These are phyloP conservation scores for Euphorbia celastroides DNA, from an alignment of 441 rosid species.

Conservation along the genomic window DNA sequence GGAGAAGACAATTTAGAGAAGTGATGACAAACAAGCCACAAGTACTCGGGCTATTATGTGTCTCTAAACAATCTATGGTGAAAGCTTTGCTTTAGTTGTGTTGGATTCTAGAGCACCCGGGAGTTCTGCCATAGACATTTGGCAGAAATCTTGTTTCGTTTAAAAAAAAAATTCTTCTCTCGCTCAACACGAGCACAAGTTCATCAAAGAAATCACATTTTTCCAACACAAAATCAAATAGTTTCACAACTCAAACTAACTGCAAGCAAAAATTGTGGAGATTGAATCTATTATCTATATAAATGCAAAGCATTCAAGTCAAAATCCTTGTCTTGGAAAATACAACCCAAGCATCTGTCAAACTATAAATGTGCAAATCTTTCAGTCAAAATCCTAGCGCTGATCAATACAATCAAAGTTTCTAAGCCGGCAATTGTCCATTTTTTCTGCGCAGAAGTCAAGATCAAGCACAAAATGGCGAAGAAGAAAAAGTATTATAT, in stretches of 20 bases:
- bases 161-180: background rate
- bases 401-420: background rate
- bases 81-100: too few species aligned
- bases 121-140: too few species aligned
- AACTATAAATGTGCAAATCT: background rate
- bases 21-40: too few species aligned
- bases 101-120: too few species aligned
- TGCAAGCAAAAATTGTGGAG: background rate
- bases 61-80: too few species aligned
- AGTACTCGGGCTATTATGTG: too few species aligned
- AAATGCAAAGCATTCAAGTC: background rate
- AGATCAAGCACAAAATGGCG: background rate
- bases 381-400: background rate
- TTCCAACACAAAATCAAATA: background rate
- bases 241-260: background rate
- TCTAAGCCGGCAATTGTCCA: background rate
- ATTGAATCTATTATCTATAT: background rate
- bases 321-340: background rate
- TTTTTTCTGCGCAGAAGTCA: background rate
- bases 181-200: background rate
- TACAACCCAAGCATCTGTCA: background rate
- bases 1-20: too few species aligned
- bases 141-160: too few species aligned
- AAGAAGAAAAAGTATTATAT: too few species aligned
- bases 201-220: background rate